Conservation (phyloP, 305 asterid species). For the Caryopteris hybrid region DNA sequence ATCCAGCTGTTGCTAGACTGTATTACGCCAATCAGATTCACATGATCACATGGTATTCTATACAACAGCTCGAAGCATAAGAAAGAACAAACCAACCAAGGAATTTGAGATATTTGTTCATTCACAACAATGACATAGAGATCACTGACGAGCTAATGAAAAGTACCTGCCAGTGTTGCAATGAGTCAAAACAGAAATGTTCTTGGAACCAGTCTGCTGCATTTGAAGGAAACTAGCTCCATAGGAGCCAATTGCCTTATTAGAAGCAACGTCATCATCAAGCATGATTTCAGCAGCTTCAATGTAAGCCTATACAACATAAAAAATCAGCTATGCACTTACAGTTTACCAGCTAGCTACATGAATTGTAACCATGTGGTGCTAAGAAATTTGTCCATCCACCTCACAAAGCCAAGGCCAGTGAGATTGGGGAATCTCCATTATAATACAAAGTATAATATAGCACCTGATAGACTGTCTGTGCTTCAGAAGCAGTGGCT, state of each 20-base stretch:
- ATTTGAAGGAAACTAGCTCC: constrained; percentile 67
- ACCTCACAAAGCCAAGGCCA: background rate
- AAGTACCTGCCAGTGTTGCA: constrained; percentile 94
- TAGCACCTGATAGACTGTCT: constrained; percentile 56
- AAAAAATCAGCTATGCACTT: constrained; percentile 1
- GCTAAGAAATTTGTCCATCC: background rate
- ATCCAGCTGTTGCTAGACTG: constrained; percentile 98
- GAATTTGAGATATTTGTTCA: background rate
- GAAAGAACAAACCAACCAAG: background rate
- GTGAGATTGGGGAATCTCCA: background rate
- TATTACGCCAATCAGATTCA: constrained; percentile 8
- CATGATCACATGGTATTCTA: constrained; percentile 1
- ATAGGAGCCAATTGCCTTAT: constrained; percentile 75
- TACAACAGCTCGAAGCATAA: background rate
- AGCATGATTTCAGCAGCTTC: constrained; percentile 88
- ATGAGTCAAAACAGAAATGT: constrained; percentile 77
- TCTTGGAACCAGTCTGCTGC: constrained; percentile 35
- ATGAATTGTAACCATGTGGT: background rate
- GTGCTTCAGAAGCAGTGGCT: constrained; percentile 49
- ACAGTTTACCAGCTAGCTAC: constrained; percentile 2
- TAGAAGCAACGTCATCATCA: constrained; percentile 83
- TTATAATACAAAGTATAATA: background rate
- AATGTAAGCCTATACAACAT: constrained; percentile 50
- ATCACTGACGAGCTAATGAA: background rate
- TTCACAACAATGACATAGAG: background rate